phyloP scores from a whole-genome alignment of 2,329 filamentous ascomycete genomes.

The Apiospora malaysiana region DNA sequence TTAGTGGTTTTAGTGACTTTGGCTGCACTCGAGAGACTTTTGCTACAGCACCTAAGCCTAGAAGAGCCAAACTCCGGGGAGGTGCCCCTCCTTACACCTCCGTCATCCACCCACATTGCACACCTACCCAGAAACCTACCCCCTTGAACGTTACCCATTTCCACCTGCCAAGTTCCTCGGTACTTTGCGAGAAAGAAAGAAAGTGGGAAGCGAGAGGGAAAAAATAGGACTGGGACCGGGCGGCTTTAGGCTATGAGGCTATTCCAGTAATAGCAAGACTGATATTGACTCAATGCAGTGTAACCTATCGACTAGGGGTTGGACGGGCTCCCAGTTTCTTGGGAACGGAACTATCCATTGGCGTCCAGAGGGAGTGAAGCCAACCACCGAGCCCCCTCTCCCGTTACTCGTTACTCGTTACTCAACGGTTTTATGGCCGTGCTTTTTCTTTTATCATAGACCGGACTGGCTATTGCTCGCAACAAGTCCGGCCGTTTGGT shows the following conservation, averaged over 20 bases:
- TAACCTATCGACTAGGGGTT: background rate
- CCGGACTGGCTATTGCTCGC: conserved; percentile 1
- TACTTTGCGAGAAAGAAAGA: background rate
- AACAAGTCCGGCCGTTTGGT: conserved; percentile 12
- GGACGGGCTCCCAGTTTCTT: background rate
- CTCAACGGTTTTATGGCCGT: conserved; percentile 6
- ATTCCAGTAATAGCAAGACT: background rate
- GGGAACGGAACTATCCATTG: conserved; percentile 4
- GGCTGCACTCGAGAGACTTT: background rate
- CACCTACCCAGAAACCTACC: background rate
- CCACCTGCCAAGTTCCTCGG: conserved; percentile 11
- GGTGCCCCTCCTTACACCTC: conserved; percentile 9
- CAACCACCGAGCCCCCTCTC: background rate
- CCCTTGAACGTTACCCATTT: background rate
- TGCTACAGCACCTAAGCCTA: conserved; percentile 10
- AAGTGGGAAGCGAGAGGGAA: background rate
- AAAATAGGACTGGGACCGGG: background rate
- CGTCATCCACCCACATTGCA: conserved; percentile 14
- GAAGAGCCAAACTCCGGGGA: conserved; percentile 17
- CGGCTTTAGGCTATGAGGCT: background rate
- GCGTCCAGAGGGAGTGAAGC: background rate
- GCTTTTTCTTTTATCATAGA: background rate
- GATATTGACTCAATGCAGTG: background rate
- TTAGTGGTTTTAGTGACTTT: conserved; percentile 2
- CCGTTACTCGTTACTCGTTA: background rate